A percentile compares a stretch with the other conserved stretches of the same genome.
phyloP scores from a whole-genome alignment of 2,329 filamentous ascomycete species.

The Sporothrix variecibatus region DNA sequence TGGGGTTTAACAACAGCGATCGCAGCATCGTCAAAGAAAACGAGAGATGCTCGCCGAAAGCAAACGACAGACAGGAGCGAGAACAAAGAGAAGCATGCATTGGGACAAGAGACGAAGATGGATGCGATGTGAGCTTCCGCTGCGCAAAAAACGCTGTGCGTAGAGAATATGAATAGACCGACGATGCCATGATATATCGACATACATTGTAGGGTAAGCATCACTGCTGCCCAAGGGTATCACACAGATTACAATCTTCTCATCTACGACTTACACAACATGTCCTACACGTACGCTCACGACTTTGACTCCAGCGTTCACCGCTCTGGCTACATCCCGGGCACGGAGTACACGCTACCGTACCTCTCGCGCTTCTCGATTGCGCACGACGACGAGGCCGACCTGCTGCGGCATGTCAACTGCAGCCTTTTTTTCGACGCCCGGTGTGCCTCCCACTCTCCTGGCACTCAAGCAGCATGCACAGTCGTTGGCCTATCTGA shows the following conservation, averaged over 20 bases:
- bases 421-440: slow-evolving; percentile 59
- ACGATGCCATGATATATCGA: not conserved
- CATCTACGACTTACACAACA: slow-evolving; percentile 1
- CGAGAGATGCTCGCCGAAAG: not conserved
- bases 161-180: not conserved
- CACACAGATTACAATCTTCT: not conserved
- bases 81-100: slow-evolving; percentile 9
- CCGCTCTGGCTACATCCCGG: slow-evolving; percentile 36
- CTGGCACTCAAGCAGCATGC: slow-evolving; percentile 61
- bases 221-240: not conserved
- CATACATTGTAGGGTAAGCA: not conserved
- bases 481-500: slow-evolving; percentile 57
- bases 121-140: not conserved
- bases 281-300: slow-evolving; percentile 31
- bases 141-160: not conserved
- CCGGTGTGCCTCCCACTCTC: slow-evolving; percentile 54
- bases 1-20: not conserved
- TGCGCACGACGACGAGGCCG: slow-evolving; percentile 36
- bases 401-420: slow-evolving; percentile 52
- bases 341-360: slow-evolving; percentile 45
- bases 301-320: slow-evolving; percentile 26
- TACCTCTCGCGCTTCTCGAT: slow-evolving; percentile 45
- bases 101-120: not conserved
- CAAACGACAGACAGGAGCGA: not conserved
- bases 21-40: not conserved